Base-by-base conservation (phyloP, 768 basidiomycete species). In the Leucosporidium scottii region DNA sequence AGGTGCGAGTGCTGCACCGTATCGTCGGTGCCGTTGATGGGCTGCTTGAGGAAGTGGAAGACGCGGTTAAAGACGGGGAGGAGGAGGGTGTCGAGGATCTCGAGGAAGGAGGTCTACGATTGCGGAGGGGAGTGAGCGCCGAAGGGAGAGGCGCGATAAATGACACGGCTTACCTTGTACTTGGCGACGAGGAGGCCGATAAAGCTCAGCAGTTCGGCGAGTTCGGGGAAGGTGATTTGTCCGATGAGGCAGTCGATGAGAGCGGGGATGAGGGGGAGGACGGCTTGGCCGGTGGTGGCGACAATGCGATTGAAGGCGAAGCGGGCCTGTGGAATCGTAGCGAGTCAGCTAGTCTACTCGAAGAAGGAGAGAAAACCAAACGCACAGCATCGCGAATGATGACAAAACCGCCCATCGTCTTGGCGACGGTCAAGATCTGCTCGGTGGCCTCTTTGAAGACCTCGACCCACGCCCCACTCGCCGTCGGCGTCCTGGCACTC, bases 141-240 rank as follows among this genome's bases (percentile, higher is more conserved):
- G 10, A 36, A 30, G 48, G 31, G 9, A 30, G 25, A 49, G 25
- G 23, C 18, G 49, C 34, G 34, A 34, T 59, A 47, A 64, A 63
- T 15, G 28, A 69, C 78, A 23, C 79, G 63, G 39, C 39, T 44
- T 67, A 92, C 93, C 82, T 91, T 90, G 63, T 98, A 84, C 76
- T 90, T 90, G 77, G 94, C 91, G 61, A 93, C 87, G 62, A 97
- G 81, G 13, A 96, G 81, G 10, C 88, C 88, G 63, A 99, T 88
- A 81, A 99, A 98, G 75, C 87, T 89, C 83, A 98, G 87, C 75
- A 98, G 94, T 76, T 99, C 96, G 34, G 89, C 87, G 65, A 99
- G 81, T 78, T 99, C 96, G 10, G 87, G 84, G 1, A 92, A 88
- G 72, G 96, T 91, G 75, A 93, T 93, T 73, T 94, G 90, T 4